phyloP scores from a whole-genome alignment of 2,329 filamentous ascomycete genomes.

The Fusarium caatingaense region DNA sequence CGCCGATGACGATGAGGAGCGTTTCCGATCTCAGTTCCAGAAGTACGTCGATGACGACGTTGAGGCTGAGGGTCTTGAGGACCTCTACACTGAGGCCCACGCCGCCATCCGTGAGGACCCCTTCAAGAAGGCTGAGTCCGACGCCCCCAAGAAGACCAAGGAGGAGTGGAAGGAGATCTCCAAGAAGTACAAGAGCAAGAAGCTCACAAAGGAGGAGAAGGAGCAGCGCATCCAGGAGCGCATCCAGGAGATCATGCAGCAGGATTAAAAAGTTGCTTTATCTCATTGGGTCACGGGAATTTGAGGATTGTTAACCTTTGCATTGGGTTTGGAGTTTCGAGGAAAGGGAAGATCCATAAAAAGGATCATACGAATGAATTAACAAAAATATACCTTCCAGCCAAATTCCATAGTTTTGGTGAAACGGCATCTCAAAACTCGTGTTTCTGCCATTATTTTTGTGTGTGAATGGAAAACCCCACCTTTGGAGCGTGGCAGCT shows the following conservation, averaged over 20 bases:
- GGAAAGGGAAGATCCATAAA: constrained; percentile 51
- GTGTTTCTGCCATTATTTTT: constrained; percentile 10
- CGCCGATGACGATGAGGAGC: constrained; percentile 99
- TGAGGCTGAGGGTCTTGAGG: constrained; percentile 96
- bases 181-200: constrained; percentile 83
- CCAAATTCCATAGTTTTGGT: constrained; percentile 47
- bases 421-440: constrained; percentile 47
- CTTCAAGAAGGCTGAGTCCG: constrained; percentile 87
- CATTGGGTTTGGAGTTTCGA: constrained; percentile 56
- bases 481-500: not conserved
- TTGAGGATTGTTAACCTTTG: constrained; percentile 48
- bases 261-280: constrained; percentile 53
- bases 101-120: constrained; percentile 97
- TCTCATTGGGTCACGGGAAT: constrained; percentile 41
- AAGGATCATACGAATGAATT: constrained; percentile 54
- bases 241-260: constrained; percentile 82
- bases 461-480: constrained; percentile 4
- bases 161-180: constrained; percentile 96
- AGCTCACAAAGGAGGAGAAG: constrained; percentile 87
- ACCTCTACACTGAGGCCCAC: constrained; percentile 95
- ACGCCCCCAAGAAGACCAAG: constrained; percentile 92
- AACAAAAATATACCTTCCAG: constrained; percentile 51
- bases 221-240: constrained; percentile 85
- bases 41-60: constrained; percentile 98
- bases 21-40: constrained; percentile 97